Percentiles rank a stretch among this genome's conserved stretches.
Evolutionary conservation across 2,329 filamentous ascomycete species (phyloP).

Genomic region (Cadophora gregata): DNA sequence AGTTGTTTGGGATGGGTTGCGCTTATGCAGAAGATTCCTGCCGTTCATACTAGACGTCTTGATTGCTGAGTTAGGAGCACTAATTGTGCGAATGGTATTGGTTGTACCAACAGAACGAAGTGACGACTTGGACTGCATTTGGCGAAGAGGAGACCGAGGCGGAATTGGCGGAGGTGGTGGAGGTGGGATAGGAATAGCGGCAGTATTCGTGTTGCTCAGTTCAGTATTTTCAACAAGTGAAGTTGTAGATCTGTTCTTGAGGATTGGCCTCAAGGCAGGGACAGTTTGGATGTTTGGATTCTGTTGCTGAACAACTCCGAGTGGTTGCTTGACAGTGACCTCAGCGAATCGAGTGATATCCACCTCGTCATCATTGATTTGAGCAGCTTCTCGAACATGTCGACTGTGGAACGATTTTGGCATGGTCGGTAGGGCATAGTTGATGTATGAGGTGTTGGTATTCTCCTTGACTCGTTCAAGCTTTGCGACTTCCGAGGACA

Average conservation of each 20-base stretch:
- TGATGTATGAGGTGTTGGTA: slow-evolving; percentile 33
- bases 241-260: slow-evolving; percentile 39
- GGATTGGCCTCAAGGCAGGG: slow-evolving; percentile 38
- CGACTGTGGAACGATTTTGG: slow-evolving; percentile 43
- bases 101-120: slow-evolving; percentile 29
- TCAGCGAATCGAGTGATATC: slow-evolving; percentile 27
- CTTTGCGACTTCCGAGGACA: slow-evolving; percentile 58
- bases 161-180: slow-evolving; percentile 36
- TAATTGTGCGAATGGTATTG: slow-evolving; percentile 25
- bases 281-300: slow-evolving; percentile 27
- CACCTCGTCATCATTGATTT: slow-evolving; percentile 52
- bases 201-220: slow-evolving; percentile 5
- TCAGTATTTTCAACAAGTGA: slow-evolving; percentile 34
- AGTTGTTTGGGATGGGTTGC: slow-evolving; percentile 36
- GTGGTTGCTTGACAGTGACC: slow-evolving; percentile 33
- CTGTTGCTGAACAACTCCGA: slow-evolving; percentile 36
- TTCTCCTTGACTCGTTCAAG: slow-evolving; percentile 47
- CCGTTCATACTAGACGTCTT: slow-evolving; percentile 27
- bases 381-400: slow-evolving; percentile 57
- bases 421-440: slow-evolving; percentile 40
- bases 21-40: slow-evolving; percentile 37
- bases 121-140: slow-evolving; percentile 34
- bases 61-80: slow-evolving; percentile 26
- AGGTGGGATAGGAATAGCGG: slow-evolving; percentile 11
- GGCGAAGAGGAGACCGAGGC: slow-evolving; percentile 31